phyloP scores from a whole-genome alignment of 2,329 filamentous ascomycete genomes.

The Arthrobotrys sinensis region DNA sequence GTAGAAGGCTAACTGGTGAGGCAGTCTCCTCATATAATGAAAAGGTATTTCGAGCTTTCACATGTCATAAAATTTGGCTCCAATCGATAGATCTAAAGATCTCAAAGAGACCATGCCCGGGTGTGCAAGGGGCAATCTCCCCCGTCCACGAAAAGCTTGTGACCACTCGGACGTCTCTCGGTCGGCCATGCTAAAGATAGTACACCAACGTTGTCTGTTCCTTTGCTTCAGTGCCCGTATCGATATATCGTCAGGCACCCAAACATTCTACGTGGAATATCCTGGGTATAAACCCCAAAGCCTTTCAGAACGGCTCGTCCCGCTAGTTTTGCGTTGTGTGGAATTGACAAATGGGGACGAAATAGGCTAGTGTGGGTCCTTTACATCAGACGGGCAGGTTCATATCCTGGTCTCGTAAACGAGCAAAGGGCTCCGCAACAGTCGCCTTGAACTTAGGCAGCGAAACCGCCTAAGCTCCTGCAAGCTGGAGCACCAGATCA shows the following conservation, averaged over 20 bases:
- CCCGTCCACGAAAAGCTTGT: constrained; percentile 28
- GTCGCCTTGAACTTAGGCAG: constrained; percentile 51
- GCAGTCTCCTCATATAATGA: constrained; percentile 5
- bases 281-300: constrained; percentile 10
- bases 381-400: constrained; percentile 31
- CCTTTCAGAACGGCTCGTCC: constrained; percentile 38
- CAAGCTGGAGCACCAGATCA: not conserved
- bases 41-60: not conserved
- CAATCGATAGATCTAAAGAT: not conserved
- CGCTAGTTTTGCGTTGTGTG: constrained; percentile 29
- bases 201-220: not conserved
- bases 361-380: constrained; percentile 22
- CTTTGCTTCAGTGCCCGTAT: constrained; percentile 12
- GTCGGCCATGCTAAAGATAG: constrained; percentile 55
- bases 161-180: constrained; percentile 13
- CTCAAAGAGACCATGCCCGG: not conserved
- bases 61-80: constrained; percentile 4
- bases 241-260: constrained; percentile 35
- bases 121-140: not conserved
- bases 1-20: constrained; percentile 45
- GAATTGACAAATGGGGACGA: constrained; percentile 14
- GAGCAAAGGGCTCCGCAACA: constrained; percentile 25
- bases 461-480: constrained; percentile 39
- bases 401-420: constrained; percentile 4
- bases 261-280: constrained; percentile 15